Base-by-base conservation (phyloP, 2,329 filamentous ascomycete species). In the Pseudogymnoascus pannorum region DNA sequence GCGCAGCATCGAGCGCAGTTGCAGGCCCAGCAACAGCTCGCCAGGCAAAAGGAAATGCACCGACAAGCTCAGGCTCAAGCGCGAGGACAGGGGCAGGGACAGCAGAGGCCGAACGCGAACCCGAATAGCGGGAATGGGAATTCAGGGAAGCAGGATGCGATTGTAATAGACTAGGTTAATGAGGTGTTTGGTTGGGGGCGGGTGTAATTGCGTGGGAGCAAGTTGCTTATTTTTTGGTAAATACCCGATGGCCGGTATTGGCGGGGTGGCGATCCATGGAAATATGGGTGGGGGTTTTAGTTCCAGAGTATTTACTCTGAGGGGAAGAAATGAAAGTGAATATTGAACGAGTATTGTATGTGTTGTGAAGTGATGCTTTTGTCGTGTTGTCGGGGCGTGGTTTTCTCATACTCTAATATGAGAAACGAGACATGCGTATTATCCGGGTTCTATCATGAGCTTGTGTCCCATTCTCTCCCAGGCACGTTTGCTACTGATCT, bases 121-220 rank as follows among this genome's bases (percentile, higher is more conserved):
- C 8, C 48, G 9, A 31, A 54, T 11, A 3, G 26, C 5, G 48
- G 48, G 26, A 33, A 33, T 2, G 26, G 26, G 48, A 54, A 54
- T 54, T 54, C 48, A 16, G 48, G 48, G 16, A 54, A 54, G 9
- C 48, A 54, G 26, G 48, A 54, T 54, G 48, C 48, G 26, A 54
- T 54, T 54, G 48, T 54, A 54, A 54, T 54, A 54, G 48, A 54
- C 16, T 54, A 54, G 48, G 48, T 18, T 54, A 54, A 54, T 54
- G 48, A 54, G 48, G 48, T 54, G 48, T 54, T 54, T 31, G 29
- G 8, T 51, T 9, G n/a, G 48, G 26, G 48, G 26, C 8, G 48
- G 48, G 26, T 33, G 48, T 33, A 54, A 54, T 54, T 54, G 26
- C 48, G 4, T 26, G 9, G 48, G 48, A 20, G 48, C 26, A 54